Percentiles rank a stretch among this genome's conserved stretches.
Conservation (phyloP, 2,329 filamentous ascomycete genomes). For the Pseudogymnoascus sp. region DNA sequence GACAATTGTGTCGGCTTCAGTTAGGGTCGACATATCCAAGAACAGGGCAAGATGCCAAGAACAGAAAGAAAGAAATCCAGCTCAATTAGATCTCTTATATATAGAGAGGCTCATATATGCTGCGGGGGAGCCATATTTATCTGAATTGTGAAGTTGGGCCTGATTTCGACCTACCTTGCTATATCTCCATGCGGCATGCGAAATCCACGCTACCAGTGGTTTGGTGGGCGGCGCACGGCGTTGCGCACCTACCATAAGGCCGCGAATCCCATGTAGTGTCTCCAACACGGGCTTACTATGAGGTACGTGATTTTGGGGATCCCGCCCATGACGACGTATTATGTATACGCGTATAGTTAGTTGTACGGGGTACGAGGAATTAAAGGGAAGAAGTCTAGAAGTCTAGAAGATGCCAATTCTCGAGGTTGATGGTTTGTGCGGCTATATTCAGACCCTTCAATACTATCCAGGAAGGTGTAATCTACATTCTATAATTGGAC, state of each 20-base stretch:
- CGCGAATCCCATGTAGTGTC: conserved; percentile 3
- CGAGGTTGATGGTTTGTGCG: background rate
- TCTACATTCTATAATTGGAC: background rate
- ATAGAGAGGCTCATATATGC: background rate
- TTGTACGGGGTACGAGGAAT: background rate
- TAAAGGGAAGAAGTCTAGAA: background rate
- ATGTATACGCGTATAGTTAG: background rate
- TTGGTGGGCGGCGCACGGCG: background rate
- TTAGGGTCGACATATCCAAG: conserved; percentile 3
- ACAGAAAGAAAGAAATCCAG: background rate
- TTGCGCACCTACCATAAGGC: conserved; percentile 1
- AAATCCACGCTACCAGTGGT: background rate
- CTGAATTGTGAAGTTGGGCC: background rate
- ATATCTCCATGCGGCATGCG: background rate
- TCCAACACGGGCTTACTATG: background rate
- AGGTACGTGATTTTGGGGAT: background rate
- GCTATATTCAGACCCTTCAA: background rate
- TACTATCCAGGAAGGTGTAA: conserved; percentile 3
- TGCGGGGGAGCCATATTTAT: background rate
- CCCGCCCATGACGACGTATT: background rate
- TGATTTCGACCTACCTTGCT: conserved; percentile 1
- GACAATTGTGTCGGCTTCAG: conserved; percentile 8
- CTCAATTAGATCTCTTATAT: background rate
- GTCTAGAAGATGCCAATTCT: background rate
- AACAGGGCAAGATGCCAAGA: background rate